Percentiles rank a stretch among this genome's conserved stretches.
Evolutionary conservation across 1,284 basidiomycete genomes (phyloP).

Genomic region (Ceratobasidium sp.): DNA sequence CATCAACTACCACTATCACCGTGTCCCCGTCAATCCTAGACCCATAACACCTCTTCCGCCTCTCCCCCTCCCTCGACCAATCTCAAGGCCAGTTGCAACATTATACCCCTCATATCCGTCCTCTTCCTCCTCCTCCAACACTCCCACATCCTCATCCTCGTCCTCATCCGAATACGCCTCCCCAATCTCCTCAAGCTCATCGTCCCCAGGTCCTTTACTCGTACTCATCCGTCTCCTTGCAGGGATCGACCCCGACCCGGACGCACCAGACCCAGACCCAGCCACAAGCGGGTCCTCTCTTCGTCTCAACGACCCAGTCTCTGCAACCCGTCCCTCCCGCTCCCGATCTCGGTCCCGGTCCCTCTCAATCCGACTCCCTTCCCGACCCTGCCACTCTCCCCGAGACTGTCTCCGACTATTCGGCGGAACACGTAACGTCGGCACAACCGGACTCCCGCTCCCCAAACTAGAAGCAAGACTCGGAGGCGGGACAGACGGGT

Average conservation of each 20-base stretch:
- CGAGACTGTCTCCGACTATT: constrained; percentile 20
- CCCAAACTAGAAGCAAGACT: constrained; percentile 74
- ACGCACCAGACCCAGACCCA: neutral
- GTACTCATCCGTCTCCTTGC: too few species aligned
- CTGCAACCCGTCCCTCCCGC: constrained; percentile 67
- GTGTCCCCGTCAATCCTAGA: constrained; percentile 17
- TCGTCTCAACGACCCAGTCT: constrained; percentile 61
- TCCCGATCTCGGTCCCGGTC: constrained; percentile 58
- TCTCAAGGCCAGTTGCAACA: neutral
- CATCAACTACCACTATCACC: neutral
- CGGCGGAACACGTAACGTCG: constrained; percentile 48
- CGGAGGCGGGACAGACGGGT: constrained; percentile 74
- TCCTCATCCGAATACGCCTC: constrained; percentile 41
- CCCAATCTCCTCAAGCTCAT: constrained; percentile 52
- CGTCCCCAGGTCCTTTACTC: constrained; percentile 54
- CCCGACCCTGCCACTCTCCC: neutral
- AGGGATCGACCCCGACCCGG: constrained; percentile 47
- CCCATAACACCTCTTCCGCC: neutral
- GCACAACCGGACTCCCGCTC: constrained; percentile 61
- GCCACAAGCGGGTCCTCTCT: too few species aligned
- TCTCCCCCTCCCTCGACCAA: constrained; percentile 5
- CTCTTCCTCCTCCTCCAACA: constrained; percentile 9
- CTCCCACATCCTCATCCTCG: neutral
- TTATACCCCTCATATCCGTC: neutral
- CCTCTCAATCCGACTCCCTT: constrained; percentile 41